These are phyloP conservation scores for Myxozyma vanderwaltii DNA, from an alignment of 805 yeast genomes.

Conservation along the genomic window DNA sequence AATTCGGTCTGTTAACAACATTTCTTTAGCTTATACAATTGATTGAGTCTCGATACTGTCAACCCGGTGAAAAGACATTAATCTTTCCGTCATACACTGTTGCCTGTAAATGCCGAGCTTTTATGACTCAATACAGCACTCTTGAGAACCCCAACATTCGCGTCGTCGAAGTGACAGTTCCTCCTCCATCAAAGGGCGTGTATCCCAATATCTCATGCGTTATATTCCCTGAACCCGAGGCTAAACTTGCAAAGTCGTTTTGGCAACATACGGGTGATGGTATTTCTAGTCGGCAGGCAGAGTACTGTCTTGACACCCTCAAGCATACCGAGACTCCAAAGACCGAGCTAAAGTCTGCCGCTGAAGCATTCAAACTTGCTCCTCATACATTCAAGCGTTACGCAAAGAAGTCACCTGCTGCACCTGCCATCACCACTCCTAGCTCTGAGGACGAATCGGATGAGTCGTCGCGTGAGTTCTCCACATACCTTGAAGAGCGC, in stretches of 20 bases:
- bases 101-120: conserved; percentile 85
- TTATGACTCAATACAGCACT: conserved; percentile 49
- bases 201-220: conserved; percentile 71
- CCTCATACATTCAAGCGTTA: conserved; percentile 26
- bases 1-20: neutral
- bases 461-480: conserved; percentile 29
- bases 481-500: conserved; percentile 65
- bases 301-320: conserved; percentile 62
- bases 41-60: conserved; percentile 71
- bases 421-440: neutral
- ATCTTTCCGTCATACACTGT: conserved; percentile 75
- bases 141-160: conserved; percentile 45
- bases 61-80: conserved; percentile 73
- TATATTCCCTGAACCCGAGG: conserved; percentile 66
- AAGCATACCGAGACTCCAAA: conserved; percentile 13
- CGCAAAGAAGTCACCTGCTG: conserved; percentile 23
- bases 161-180: conserved; percentile 40
- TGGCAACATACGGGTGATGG: conserved; percentile 99
- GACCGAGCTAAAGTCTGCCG: conserved; percentile 13
- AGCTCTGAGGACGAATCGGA: conserved; percentile 29
- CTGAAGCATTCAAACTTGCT: conserved; percentile 17
- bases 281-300: conserved; percentile 86
- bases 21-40: conserved; percentile 14
- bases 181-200: conserved; percentile 35
- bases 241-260: conserved; percentile 72